Base-by-base conservation (phyloP, 2,329 filamentous ascomycete genomes). In the Fusarium hainanense region DNA sequence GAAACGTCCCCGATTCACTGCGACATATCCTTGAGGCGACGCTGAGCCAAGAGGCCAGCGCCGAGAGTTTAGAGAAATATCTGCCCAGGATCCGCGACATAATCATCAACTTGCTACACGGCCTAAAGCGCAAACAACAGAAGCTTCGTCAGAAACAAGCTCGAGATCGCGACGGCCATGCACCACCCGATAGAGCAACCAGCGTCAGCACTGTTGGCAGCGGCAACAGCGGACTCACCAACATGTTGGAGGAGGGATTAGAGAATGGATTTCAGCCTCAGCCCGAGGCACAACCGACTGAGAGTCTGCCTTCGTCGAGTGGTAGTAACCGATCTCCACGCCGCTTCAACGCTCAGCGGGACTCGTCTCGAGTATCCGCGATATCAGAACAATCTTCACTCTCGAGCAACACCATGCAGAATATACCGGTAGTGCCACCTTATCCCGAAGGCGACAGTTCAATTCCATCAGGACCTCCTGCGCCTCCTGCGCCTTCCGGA, bases 21-120 rank as follows among this genome's bases (percentile, higher is more conserved):
- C 90, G 96, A 74, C 90, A 90, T 63, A 98, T 99, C 60, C 87
- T 99, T 57, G 96, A 99, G 80, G 93, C 97, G 60, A 99, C 96
- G 2, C 86, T 99, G 37, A 98, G 95, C 79, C 96, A 99, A 77
- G 94, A 98, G 81, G 96, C 96, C 7, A 98, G 93, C 73, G 90
- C 94, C 51, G 91, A 97, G 77, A 98, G 94, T 79, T 85, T 99
- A 65, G 96, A 99, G 79, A 92, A 92, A 78, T 99, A 97, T 79
- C 84, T 99, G 32, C 96, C 96, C 1, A 89, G 92, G 63, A 99
- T 99, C 79, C 90, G 96, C 74, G 96, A 99, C 79, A 99, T 99
- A 76, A 99, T 99, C 77, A 98, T 99, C 80, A 98, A 97, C 78
- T 85, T 99, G 30, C 87, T 99, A 11, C 96, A 99, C 78, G 96